A percentile compares a stretch with the other conserved stretches of the same genome.
These are phyloP conservation scores for Plectosphaerella cucumerina DNA, from an alignment of 2,329 filamentous ascomycete genomes.

Conservation along the genomic window DNA sequence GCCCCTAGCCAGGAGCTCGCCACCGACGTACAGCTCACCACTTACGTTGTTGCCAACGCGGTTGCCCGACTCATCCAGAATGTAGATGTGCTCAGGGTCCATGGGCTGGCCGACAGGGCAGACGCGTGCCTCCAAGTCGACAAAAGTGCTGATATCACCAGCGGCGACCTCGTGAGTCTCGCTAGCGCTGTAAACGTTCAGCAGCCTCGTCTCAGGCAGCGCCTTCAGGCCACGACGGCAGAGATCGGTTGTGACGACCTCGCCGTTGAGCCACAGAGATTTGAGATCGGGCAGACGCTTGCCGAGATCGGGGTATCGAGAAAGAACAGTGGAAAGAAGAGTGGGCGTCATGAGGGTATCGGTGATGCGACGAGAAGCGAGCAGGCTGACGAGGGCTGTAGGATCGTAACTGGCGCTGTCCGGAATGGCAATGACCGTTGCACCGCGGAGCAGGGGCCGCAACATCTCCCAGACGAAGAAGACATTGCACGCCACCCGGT, in stretches of 20 bases:
- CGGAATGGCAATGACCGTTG: slow-evolving; percentile 70
- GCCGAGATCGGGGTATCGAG: slow-evolving; percentile 63
- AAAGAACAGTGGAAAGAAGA: slow-evolving; percentile 68
- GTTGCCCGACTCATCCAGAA: slow-evolving; percentile 66
- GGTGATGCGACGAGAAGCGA: slow-evolving; percentile 62
- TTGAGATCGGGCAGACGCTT: slow-evolving; percentile 60
- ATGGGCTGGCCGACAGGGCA: slow-evolving; percentile 72
- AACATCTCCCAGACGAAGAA: slow-evolving; percentile 86
- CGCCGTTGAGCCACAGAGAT: slow-evolving; percentile 76
- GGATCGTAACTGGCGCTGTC: slow-evolving; percentile 78
- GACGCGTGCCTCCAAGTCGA: slow-evolving; percentile 58
- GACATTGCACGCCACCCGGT: slow-evolving; percentile 82
- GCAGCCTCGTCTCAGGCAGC: slow-evolving; percentile 63
- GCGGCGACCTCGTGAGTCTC: slow-evolving; percentile 79
- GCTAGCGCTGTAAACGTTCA: slow-evolving; percentile 80
- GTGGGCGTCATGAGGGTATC: slow-evolving; percentile 84
- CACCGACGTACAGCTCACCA: slow-evolving; percentile 74
- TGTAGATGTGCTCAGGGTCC: slow-evolving; percentile 65
- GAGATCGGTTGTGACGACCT: slow-evolving; percentile 76
- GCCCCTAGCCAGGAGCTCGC: slow-evolving; percentile 67
- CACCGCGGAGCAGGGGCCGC: slow-evolving; percentile 70
- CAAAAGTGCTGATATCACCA: slow-evolving; percentile 67
- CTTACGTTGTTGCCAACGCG: slow-evolving; percentile 57
- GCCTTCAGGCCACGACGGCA: slow-evolving; percentile 63
- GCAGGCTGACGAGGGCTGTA: slow-evolving; percentile 65